Base-by-base conservation (phyloP, 148 eudicot species). In the Persicaria tinctoria region DNA sequence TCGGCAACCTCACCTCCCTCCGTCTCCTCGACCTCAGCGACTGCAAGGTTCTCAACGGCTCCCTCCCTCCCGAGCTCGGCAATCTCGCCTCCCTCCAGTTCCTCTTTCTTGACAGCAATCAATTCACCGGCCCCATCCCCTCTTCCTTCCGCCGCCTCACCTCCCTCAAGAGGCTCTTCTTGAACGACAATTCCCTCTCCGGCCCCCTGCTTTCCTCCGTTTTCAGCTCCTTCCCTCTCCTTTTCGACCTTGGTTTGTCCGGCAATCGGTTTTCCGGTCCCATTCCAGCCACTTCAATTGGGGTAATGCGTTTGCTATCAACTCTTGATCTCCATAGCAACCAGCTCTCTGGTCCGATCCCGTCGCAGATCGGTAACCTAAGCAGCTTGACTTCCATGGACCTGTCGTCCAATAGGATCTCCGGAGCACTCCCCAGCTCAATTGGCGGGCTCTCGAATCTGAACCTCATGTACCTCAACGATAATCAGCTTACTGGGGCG, bases 21-120 rank as follows among this genome's bases (percentile, higher is more conserved):
- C 78, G 75, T 70, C 79, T 88, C 41, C 88, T 93, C 14, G 93
- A 91, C 54, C 84, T 93, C 55, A 87, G 95, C 17, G 79, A 87
- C n/a, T 83, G 82, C 74, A 89, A 91, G 48, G 75, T 77, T 1
- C 46, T 93, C 6, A 71, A 13, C 0, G 95, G 97, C 38, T 79
- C 66, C 3, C 89, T 94, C 6, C 98, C 97, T 0, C 48, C 84
- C 0, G 87, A 90, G 73, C 41, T 94, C 2, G 96, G 97, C 46
- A 83, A 80, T 14, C 77, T 94, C n/a, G 73, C 85, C 1, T 69
- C 59, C 27, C 80, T 94, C 38, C 77, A 68, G 9, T 74, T 76
- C 50, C 86, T 94, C 4, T 85, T 78, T 64, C 82, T 94, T 38
- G 79, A 85, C 75, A 56, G 81, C 2, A 94, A 94, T 78, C 75